Percentiles rank a stretch among this genome's conserved stretches.
phyloP scores from a whole-genome alignment of 257 asterid species.

The Cruciata laevipes region DNA sequence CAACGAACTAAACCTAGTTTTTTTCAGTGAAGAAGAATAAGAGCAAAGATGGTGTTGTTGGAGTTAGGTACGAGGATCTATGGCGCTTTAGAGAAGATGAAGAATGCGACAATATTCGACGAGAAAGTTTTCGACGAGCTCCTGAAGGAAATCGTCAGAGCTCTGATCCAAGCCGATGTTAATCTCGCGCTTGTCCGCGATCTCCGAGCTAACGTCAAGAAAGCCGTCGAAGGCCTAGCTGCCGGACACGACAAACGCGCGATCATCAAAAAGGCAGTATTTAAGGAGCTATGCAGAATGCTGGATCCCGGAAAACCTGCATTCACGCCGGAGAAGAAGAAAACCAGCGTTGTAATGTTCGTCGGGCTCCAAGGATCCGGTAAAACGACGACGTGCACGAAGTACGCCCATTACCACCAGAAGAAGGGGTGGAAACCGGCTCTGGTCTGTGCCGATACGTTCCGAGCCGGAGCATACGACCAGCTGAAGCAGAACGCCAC shows the following conservation, averaged over 20 bases:
- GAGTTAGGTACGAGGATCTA: conserved; percentile 75
- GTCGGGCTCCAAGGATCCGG: conserved; percentile 99
- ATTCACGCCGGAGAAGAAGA: conserved; percentile 80
- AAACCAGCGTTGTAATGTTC: conserved; percentile 77
- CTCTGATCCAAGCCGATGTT: conserved; percentile 79
- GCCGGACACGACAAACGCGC: conserved; percentile 89
- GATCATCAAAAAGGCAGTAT: conserved; percentile 89
- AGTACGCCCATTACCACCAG: conserved; percentile 82
- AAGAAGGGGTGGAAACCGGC: too few relatives aligned
- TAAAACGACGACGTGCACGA: conserved; percentile 86
- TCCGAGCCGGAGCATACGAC: conserved; percentile 96
- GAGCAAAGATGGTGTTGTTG: conserved; percentile 73
- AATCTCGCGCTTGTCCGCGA: conserved; percentile 73
- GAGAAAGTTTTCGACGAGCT: conserved; percentile 78
- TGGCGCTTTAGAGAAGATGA: conserved; percentile 91
- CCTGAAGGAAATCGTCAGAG: conserved; percentile 82
- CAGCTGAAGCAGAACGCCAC: conserved; percentile 96
- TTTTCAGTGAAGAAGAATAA: conserved; percentile 1
- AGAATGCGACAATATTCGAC: conserved; percentile 85
- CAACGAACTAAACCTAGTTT: neutral
- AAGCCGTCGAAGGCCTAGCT: conserved; percentile 75
- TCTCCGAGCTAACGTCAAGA: conserved; percentile 67
- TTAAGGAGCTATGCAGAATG: conserved; percentile 81
- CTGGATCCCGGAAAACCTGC: conserved; percentile 95
- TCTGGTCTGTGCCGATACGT: conserved; percentile 83